Evolutionary conservation across 768 basidiomycete genomes (phyloP).

Genomic region (Bullera alba): DNA sequence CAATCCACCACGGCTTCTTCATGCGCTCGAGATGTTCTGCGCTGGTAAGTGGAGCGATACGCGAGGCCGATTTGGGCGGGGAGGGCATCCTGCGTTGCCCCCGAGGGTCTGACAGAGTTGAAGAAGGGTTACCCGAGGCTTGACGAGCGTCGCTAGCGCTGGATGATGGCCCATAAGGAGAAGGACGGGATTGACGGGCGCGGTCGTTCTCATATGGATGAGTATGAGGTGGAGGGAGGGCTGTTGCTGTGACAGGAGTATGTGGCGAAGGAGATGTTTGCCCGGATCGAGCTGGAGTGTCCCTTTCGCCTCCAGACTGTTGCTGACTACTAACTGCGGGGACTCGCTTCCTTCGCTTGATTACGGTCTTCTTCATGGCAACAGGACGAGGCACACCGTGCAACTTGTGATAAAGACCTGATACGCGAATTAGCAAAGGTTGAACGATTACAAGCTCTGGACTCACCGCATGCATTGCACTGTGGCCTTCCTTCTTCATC

Average conservation of each 20-base stretch:
- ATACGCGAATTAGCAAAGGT: slow-evolving; percentile 4
- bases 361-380: slow-evolving; percentile 98
- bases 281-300: slow-evolving; percentile 7
- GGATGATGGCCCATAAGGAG: too few species aligned
- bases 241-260: slow-evolving; percentile 1
- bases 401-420: slow-evolving; percentile 95
- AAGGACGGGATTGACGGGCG: background rate
- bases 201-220: background rate
- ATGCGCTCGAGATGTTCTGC: background rate
- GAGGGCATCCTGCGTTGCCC: too few species aligned
- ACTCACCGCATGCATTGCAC: slow-evolving; percentile 51
- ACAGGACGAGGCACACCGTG: slow-evolving; percentile 95
- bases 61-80: background rate
- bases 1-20: slow-evolving; percentile 31
- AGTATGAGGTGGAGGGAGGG: background rate
- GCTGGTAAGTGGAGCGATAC: background rate
- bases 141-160: too few species aligned
- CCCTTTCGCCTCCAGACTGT: slow-evolving; percentile 13
- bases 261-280: slow-evolving; percentile 10
- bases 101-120: too few species aligned
- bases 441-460: background rate
- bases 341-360: slow-evolving; percentile 95
- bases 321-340: slow-evolving; percentile 57
- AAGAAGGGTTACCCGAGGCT: too few species aligned
- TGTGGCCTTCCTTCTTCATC: slow-evolving; percentile 50